Percentiles rank a stretch among this genome's conserved stretches.
Evolutionary conservation across 139 green algal species (phyloP).

Genomic region (Zygnema cylindricum): DNA sequence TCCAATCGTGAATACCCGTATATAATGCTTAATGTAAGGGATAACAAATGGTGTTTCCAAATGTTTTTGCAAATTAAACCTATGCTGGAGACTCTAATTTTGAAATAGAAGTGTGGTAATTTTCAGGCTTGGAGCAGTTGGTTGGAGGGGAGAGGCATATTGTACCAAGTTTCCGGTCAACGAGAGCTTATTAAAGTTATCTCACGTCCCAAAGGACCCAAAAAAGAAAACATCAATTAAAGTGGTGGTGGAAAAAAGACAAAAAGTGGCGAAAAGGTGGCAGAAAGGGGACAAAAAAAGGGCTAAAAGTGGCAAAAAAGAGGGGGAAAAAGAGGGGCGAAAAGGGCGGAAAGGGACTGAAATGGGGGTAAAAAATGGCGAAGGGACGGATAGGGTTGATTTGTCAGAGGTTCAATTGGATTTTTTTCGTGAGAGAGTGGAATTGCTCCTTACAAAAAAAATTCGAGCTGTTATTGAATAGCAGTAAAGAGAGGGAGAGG

Average conservation of each 20-base stretch:
- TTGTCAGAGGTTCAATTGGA: not conserved
- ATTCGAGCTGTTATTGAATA: not conserved
- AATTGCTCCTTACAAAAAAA: not conserved
- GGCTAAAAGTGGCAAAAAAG: not conserved
- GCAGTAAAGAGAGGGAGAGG: not conserved
- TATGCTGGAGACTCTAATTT: not conserved
- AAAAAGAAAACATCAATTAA: not conserved
- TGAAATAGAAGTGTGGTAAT: too few species aligned
- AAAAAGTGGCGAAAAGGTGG: not conserved
- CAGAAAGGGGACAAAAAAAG: not conserved
- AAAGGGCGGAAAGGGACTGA: not conserved
- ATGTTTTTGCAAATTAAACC: not conserved
- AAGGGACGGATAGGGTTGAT: not conserved
- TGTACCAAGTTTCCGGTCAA: not conserved
- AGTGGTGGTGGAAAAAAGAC: not conserved
- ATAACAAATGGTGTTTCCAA: too few species aligned
- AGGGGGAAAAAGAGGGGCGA: not conserved
- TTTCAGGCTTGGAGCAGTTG: constrained; percentile 34
- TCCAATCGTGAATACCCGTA: constrained; percentile 6
- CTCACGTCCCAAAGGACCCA: not conserved
- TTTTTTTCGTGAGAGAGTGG: not conserved
- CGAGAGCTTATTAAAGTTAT: constrained; percentile 21
- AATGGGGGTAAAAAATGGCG: not conserved
- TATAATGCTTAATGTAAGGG: not conserved
- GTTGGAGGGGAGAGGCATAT: constrained; percentile 13